Percentiles rank a stretch among this genome's conserved stretches.
Conservation (phyloP, 345 rosid genomes). For the Abelmoschus esculentus region DNA sequence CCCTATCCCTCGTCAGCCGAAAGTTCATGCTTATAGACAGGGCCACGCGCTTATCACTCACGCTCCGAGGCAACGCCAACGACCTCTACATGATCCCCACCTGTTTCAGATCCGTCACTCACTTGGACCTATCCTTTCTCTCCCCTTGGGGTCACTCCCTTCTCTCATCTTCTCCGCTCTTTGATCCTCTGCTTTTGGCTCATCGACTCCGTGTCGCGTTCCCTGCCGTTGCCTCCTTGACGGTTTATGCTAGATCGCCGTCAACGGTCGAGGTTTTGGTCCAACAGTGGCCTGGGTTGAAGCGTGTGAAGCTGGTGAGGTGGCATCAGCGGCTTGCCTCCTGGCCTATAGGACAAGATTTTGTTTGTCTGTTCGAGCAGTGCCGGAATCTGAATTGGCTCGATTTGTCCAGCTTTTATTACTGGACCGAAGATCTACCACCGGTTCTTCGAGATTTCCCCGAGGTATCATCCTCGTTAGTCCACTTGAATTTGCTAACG, state of each 20-base stretch:
- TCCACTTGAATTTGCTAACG: conserved; percentile 56
- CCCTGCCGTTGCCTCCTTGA: conserved; percentile 41
- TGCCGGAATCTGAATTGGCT: conserved; percentile 37
- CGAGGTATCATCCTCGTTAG: conserved; percentile 33
- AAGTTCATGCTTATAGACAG: conserved; percentile 63
- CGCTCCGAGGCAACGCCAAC: conserved; percentile 86
- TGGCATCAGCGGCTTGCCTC: conserved; percentile 70
- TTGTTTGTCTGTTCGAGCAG: conserved; percentile 41
- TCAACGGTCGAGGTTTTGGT: conserved; percentile 40
- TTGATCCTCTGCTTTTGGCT: conserved; percentile 39
- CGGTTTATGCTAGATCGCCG: conserved; percentile 55
- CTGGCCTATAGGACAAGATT: conserved; percentile 45
- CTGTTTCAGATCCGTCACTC: conserved; percentile 56
- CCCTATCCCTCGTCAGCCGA: conserved; percentile 57
- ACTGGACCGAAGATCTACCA: conserved; percentile 90
- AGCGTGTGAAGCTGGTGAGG: conserved; percentile 57
- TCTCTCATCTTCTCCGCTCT: conserved; percentile 28
- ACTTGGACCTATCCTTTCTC: conserved; percentile 72
- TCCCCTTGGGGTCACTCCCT: conserved; percentile 83
- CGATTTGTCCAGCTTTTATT: conserved; percentile 69
- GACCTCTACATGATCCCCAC: conserved; percentile 50
- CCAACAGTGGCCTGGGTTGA: conserved; percentile 58
- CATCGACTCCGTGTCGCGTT: conserved; percentile 45
- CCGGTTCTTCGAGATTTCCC: conserved; percentile 55
- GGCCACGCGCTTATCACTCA: conserved; percentile 60